Percentiles rank a stretch among this genome's conserved stretches.
These are phyloP conservation scores for Daedaleopsis nitida DNA, from an alignment of 768 basidiomycete genomes.

Conservation along the genomic window DNA sequence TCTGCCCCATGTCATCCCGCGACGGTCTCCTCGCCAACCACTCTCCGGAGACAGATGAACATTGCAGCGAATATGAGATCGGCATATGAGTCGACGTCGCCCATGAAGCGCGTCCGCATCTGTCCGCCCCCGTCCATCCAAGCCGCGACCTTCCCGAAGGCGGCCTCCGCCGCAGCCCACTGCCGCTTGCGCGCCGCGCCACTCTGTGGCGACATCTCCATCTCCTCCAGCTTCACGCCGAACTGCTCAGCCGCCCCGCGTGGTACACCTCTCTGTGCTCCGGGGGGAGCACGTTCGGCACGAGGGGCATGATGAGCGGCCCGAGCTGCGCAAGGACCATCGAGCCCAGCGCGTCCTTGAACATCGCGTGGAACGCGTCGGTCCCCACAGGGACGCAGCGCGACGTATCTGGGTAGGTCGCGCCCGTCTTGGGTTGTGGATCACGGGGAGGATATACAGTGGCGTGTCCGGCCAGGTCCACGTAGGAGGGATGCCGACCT, in stretches of 20 bases:
- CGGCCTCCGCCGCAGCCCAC: slow-evolving; percentile 40
- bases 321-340: slow-evolving; percentile 4
- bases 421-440: slow-evolving; percentile 55
- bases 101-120: slow-evolving; percentile 6
- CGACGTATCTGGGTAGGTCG: slow-evolving; percentile 46
- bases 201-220: slow-evolving; percentile 30
- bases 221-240: slow-evolving; percentile 34
- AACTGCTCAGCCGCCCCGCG: slow-evolving; percentile 4
- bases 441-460: slow-evolving; percentile 51
- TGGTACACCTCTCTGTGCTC: neutral
- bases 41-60: slow-evolving; percentile 3
- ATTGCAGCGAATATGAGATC: slow-evolving; percentile 8
- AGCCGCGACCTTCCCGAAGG: slow-evolving; percentile 27
- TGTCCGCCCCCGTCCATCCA: slow-evolving; percentile 16
- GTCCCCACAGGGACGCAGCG: slow-evolving; percentile 40
- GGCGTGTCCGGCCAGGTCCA: slow-evolving; percentile 27
- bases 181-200: slow-evolving; percentile 32
- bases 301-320: slow-evolving; percentile 2
- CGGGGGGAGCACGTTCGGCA: too few species aligned
- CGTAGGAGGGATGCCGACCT: slow-evolving; percentile 39
- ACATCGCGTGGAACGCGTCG: slow-evolving; percentile 42
- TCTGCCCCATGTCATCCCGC: slow-evolving; percentile 13
- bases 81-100: slow-evolving; percentile 3
- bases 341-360: slow-evolving; percentile 22
- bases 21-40: slow-evolving; percentile 10